Evolutionary conservation across 371 early-diverging fungal species (phyloP).

Genomic region (Rhizopus sp.): DNA sequence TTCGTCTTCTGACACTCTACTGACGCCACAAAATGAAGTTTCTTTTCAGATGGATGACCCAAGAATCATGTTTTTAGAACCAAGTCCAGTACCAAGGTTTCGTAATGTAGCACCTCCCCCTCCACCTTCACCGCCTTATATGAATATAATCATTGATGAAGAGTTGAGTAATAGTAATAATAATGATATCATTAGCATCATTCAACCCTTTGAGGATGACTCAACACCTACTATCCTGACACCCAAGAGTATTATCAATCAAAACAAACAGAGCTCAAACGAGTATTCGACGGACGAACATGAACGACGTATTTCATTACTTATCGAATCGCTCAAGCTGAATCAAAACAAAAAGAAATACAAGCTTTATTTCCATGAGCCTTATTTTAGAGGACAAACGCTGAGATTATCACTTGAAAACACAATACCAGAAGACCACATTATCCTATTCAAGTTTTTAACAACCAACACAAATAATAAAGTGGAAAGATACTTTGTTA

Average conservation of each 20-base stretch:
- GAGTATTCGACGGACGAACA: constrained; percentile 10
- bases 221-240: constrained; percentile 11
- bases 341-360: constrained; percentile 4
- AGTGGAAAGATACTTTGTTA: constrained; percentile 46
- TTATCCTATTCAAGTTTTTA: constrained; percentile 47
- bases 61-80: constrained; percentile 47
- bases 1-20: constrained; percentile 20
- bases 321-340: constrained; percentile 7
- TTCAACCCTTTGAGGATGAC: constrained; percentile 16
- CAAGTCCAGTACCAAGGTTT: constrained; percentile 51
- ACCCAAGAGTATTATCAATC: constrained; percentile 3
- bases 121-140: constrained; percentile 47
- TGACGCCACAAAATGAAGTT: constrained; percentile 1
- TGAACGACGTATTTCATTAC: constrained; percentile 10
- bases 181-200: constrained; percentile 19
- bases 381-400: constrained; percentile 41
- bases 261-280: not conserved
- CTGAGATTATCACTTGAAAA: constrained; percentile 37
- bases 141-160: constrained; percentile 26
- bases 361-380: constrained; percentile 25
- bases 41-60: constrained; percentile 21
- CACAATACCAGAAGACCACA: constrained; percentile 44
- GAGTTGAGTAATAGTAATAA: constrained; percentile 1
- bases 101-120: constrained; percentile 48
- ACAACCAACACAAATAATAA: constrained; percentile 29